phyloP scores from a whole-genome alignment of 139 green algal genomes.

The Eudorina sp. region DNA sequence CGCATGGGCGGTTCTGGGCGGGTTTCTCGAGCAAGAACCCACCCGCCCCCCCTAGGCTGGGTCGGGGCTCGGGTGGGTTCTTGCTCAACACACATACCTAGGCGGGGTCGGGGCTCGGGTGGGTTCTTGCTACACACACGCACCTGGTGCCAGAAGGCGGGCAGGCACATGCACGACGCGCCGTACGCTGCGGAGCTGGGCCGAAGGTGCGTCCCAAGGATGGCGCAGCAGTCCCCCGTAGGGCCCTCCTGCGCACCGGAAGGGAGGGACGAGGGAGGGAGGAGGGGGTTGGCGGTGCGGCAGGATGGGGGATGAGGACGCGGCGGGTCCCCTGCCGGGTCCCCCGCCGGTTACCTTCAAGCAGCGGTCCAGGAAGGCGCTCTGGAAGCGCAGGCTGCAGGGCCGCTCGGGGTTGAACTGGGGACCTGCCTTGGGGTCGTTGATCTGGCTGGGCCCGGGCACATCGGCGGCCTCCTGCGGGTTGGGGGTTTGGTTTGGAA shows the following conservation, averaged over 20 bases:
- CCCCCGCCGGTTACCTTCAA: no score
- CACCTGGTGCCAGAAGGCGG: conserved; percentile 44
- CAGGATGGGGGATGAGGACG: no score
- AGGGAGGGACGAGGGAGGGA: background rate
- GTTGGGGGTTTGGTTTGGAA: background rate
- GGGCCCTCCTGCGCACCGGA: conserved; percentile 30
- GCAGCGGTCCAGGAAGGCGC: conserved; percentile 7
- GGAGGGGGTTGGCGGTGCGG: background rate
- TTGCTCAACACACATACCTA: no score
- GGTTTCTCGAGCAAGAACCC: no score
- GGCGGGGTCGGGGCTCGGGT: no score
- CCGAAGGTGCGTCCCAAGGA: conserved; percentile 37
- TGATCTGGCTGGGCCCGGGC: conserved; percentile 38
- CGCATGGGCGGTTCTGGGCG: no score
- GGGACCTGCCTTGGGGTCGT: no score
- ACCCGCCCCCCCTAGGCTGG: no score
- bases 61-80: no score
- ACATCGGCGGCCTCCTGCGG: conserved; percentile 5
- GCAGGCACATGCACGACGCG: conserved; percentile 38
- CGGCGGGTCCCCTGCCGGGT: no score
- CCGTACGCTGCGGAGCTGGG: conserved; percentile 41
- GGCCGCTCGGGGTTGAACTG: conserved; percentile 48
- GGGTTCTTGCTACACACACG: background rate
- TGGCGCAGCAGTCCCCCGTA: conserved; percentile 17
- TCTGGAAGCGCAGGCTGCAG: conserved; percentile 20